These are phyloP conservation scores for Leccinum broughii DNA, from an alignment of 768 basidiomycete species.

Conservation along the genomic window DNA sequence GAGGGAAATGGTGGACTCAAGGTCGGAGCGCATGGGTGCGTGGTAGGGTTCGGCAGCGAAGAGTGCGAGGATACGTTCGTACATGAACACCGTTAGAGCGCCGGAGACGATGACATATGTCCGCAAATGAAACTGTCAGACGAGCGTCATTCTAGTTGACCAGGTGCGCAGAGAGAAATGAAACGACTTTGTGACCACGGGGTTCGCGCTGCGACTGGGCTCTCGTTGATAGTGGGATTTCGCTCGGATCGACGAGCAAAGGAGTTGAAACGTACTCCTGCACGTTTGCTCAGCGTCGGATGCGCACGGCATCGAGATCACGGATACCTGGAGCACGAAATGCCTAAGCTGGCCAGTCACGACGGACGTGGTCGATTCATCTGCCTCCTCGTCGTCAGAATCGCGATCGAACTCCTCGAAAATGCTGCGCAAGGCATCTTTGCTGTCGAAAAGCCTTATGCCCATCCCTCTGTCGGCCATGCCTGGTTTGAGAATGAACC, in stretches of 20 bases:
- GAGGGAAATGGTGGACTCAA: slow-evolving; percentile 39
- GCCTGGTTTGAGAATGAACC: slow-evolving; percentile 98
- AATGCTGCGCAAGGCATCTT: slow-evolving; percentile 67
- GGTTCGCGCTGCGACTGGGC: slow-evolving; percentile 24
- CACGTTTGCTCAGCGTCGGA: slow-evolving; percentile 2
- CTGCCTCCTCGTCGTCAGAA: slow-evolving; percentile 51
- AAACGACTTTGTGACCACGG: slow-evolving; percentile 60
- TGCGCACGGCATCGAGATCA: slow-evolving; percentile 5
- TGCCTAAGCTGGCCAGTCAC: slow-evolving; percentile 87
- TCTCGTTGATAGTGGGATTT: slow-evolving; percentile 34
- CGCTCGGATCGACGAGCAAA: slow-evolving; percentile 70
- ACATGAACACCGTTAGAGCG: slow-evolving; percentile 77
- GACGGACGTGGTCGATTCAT: slow-evolving; percentile 52
- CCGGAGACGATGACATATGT: slow-evolving; percentile 83
- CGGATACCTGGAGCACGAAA: slow-evolving; percentile 88
- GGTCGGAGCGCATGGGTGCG: slow-evolving; percentile 39
- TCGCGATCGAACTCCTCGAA: slow-evolving; percentile 78
- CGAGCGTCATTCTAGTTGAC: slow-evolving; percentile 13
- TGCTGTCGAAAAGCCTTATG: slow-evolving; percentile 84
- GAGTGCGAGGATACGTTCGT: slow-evolving; percentile 79
- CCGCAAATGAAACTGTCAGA: slow-evolving; percentile 84
- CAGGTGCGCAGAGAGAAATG: background rate
- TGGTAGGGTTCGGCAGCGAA: slow-evolving; percentile 79
- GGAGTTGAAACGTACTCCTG: slow-evolving; percentile 87
- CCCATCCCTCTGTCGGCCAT: slow-evolving; percentile 98